Percentiles rank a stretch among this genome's conserved stretches.
These are phyloP conservation scores for Xylariaceae sp. DNA, from an alignment of 2,329 filamentous ascomycete species.

Conservation along the genomic window DNA sequence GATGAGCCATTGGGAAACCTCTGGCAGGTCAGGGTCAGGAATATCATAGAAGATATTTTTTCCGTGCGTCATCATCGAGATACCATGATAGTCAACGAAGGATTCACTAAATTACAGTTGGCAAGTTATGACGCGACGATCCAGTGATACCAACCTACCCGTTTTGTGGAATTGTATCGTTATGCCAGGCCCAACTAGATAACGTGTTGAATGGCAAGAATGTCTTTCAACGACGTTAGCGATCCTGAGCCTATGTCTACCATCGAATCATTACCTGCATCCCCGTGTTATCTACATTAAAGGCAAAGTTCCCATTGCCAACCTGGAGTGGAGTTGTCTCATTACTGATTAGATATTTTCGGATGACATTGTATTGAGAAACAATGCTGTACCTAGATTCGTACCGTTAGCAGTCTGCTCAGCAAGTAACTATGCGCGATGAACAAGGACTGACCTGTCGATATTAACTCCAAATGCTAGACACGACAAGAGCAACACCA, in stretches of 20 bases:
- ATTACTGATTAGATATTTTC: conserved; percentile 30
- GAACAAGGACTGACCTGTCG: conserved; percentile 11
- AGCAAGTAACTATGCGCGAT: neutral
- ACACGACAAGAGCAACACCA: conserved; percentile 8
- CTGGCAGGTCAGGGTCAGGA: conserved; percentile 40
- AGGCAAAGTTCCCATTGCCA: conserved; percentile 37
- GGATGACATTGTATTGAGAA: conserved; percentile 29
- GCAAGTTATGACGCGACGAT: neutral
- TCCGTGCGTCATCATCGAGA: conserved; percentile 39
- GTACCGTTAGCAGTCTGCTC: neutral
- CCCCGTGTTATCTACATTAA: conserved; percentile 36
- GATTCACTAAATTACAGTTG: conserved; percentile 27
- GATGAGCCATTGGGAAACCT: conserved; percentile 55
- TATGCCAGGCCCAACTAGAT: conserved; percentile 37
- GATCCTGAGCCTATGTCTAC: neutral
- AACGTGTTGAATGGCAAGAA: conserved; percentile 35
- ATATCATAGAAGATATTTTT: conserved; percentile 44
- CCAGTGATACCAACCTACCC: conserved; percentile 19
- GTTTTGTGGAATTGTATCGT: conserved; percentile 42
- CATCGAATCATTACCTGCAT: conserved; percentile 24
- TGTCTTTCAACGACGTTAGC: conserved; percentile 18
- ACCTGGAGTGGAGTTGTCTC: conserved; percentile 34
- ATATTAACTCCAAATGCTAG: conserved; percentile 12
- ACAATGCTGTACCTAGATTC: conserved; percentile 24
- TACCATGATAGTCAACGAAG: conserved; percentile 38